Conservation (phyloP, 345 rosid species). For the Garcia nutans region DNA sequence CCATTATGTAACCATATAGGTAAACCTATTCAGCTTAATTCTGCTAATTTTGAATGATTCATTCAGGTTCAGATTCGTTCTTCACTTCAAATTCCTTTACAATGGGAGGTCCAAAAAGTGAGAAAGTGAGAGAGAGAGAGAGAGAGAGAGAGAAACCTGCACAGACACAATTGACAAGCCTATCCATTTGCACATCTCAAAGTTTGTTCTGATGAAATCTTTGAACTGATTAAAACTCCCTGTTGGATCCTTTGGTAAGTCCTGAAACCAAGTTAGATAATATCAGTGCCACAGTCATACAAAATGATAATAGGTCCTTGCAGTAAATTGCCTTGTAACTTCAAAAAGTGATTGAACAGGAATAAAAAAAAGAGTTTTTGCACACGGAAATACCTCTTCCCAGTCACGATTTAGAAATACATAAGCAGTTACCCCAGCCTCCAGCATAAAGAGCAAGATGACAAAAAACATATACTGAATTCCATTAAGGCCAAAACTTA, state of each 20-base stretch:
- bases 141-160: constrained; percentile 48
- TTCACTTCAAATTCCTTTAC: neutral
- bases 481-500: constrained; percentile 29
- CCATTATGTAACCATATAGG: neutral
- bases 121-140: constrained; percentile 11
- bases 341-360: neutral
- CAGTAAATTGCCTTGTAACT: neutral
- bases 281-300: constrained; percentile 9
- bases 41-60: neutral
- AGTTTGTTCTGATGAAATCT: constrained; percentile 63
- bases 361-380: neutral
- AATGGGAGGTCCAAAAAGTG: neutral
- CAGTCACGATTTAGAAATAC: constrained; percentile 70
- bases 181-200: constrained; percentile 77
- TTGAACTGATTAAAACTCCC: constrained; percentile 65
- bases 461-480: constrained; percentile 75
- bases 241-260: constrained; percentile 83
- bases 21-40: neutral
- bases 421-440: constrained; percentile 75
- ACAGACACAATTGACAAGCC: constrained; percentile 69
- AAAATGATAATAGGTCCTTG: neutral
- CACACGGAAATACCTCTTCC: constrained; percentile 58
- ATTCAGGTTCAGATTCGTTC: neutral
- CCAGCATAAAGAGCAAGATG: constrained; percentile 62
- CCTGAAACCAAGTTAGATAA: constrained; percentile 41